Conservation (phyloP, 495 filamentous ascomycete genomes). For the Rostrohypoxylon terebratum region DNA sequence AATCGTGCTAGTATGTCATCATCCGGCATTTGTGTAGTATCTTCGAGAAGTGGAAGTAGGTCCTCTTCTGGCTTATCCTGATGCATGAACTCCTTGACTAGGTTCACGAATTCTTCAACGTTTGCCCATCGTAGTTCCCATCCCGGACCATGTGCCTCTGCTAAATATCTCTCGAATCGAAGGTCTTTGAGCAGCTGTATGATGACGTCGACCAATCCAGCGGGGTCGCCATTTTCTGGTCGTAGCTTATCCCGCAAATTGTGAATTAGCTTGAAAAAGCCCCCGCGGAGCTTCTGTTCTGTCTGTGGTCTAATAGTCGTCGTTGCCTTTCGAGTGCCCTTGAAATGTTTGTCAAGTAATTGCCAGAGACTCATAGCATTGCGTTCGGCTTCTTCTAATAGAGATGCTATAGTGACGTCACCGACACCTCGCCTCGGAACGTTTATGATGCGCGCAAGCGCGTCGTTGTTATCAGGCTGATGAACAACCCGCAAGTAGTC, state of each 20-base stretch:
- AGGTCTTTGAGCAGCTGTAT: constrained; percentile 79
- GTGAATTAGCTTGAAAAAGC: constrained; percentile 63
- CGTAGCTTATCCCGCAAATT: constrained; percentile 72
- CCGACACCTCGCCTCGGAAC: constrained; percentile 84
- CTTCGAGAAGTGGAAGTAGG: constrained; percentile 79
- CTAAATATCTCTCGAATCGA: constrained; percentile 77
- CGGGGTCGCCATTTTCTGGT: constrained; percentile 54
- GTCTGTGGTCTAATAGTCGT: constrained; percentile 75
- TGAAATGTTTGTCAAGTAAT: constrained; percentile 74
- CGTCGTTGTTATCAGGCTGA: constrained; percentile 90
- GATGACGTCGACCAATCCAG: constrained; percentile 76
- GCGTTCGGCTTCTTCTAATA: constrained; percentile 80
- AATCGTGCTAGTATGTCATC: constrained; percentile 81
- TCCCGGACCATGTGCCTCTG: constrained; percentile 75
- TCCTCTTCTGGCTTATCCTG: constrained; percentile 69
- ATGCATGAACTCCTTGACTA: constrained; percentile 75
- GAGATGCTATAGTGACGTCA: constrained; percentile 76
- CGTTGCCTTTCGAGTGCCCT: constrained; percentile 73
- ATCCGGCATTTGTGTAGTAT: constrained; percentile 74
- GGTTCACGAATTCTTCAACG: constrained; percentile 84
- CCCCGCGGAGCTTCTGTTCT: constrained; percentile 65
- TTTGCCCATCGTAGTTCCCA: constrained; percentile 91
- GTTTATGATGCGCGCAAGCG: constrained; percentile 86
- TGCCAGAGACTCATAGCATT: constrained; percentile 79
- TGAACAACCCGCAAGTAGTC: constrained; percentile 90